Percentiles rank a stretch among this genome's conserved stretches.
Conservation (phyloP, 768 basidiomycete genomes). For the Tubosaeta sp. region DNA sequence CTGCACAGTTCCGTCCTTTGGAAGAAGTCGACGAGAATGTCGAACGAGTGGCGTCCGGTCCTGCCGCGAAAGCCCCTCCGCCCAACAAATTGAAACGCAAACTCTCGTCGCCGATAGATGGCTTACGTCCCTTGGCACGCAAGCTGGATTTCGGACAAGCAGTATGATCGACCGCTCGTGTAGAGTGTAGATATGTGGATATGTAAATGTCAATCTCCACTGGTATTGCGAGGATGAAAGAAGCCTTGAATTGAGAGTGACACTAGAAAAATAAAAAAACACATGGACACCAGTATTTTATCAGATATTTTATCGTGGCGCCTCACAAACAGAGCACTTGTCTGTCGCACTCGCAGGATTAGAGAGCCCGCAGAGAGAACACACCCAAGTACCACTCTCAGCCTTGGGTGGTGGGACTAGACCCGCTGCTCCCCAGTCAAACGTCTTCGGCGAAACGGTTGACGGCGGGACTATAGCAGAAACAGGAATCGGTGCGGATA, state of each 20-base stretch:
- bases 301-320: constrained; percentile 32
- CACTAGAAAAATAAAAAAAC: constrained; percentile 13
- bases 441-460: constrained; percentile 17
- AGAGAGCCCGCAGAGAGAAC: constrained; percentile 36
- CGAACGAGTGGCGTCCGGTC: constrained; percentile 45
- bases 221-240: not conserved
- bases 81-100: constrained; percentile 68
- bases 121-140: constrained; percentile 59
- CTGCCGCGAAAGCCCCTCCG: constrained; percentile 47
- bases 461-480: not conserved
- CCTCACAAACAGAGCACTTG: constrained; percentile 52
- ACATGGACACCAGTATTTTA: constrained; percentile 1
- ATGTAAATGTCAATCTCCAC: constrained; percentile 5
- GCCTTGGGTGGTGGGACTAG: constrained; percentile 25
- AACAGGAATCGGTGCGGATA: not conserved
- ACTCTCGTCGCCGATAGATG: constrained; percentile 50
- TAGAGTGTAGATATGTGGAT: constrained; percentile 1
- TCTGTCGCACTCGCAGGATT: constrained; percentile 42
- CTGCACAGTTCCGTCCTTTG: constrained; percentile 50
- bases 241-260: not conserved
- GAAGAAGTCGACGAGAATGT: constrained; percentile 80
- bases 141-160: constrained; percentile 66
- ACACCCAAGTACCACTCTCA: constrained; percentile 34
- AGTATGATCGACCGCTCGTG: constrained; percentile 1
- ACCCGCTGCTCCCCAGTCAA: constrained; percentile 40